Evolutionary conservation across 176 grass and related monocot genomes (phyloP).

Genomic region (Eragrostis nindensis): DNA sequence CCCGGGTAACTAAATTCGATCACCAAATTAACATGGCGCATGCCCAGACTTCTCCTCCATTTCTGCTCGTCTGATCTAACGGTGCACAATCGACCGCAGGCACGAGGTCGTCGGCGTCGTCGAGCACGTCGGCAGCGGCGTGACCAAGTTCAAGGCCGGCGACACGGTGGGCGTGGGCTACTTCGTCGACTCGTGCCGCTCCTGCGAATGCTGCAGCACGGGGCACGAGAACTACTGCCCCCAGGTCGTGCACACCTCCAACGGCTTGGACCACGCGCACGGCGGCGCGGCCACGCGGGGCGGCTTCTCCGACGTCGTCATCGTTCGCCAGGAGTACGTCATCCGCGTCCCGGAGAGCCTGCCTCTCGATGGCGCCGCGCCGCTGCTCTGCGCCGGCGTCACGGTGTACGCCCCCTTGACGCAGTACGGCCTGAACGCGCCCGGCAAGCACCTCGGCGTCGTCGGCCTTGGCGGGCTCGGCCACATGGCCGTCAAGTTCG

Average conservation of each 20-base stretch:
- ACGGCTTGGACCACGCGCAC: conserved; percentile 55
- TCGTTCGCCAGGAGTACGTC: conserved; percentile 50
- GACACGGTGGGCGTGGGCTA: conserved; percentile 67
- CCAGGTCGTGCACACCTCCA: conserved; percentile 49
- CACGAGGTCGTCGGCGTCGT: conserved; percentile 63
- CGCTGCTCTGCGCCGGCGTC: conserved; percentile 69
- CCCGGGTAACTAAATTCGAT: conserved; percentile 25
- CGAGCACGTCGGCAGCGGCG: conserved; percentile 47
- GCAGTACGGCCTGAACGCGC: conserved; percentile 48
- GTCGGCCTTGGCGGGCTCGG: conserved; percentile 70
- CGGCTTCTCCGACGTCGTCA: conserved; percentile 60
- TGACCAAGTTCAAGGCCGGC: conserved; percentile 51
- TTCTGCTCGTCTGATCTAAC: no score
- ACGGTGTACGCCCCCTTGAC: conserved; percentile 68
- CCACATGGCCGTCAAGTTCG: conserved; percentile 71
- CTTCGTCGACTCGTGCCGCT: conserved; percentile 58
- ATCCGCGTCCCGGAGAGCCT: conserved; percentile 51
- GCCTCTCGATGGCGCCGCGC: conserved; percentile 46
- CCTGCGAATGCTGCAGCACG: conserved; percentile 54
- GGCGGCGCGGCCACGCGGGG: conserved; percentile 48
- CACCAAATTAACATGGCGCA: no score
- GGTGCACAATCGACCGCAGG: background rate
- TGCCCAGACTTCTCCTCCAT: no score
- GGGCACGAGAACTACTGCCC: conserved; percentile 62
- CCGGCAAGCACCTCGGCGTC: conserved; percentile 69